These are phyloP conservation scores for Penicillium riverlandense DNA, from an alignment of 495 filamentous ascomycete species.

Conservation along the genomic window DNA sequence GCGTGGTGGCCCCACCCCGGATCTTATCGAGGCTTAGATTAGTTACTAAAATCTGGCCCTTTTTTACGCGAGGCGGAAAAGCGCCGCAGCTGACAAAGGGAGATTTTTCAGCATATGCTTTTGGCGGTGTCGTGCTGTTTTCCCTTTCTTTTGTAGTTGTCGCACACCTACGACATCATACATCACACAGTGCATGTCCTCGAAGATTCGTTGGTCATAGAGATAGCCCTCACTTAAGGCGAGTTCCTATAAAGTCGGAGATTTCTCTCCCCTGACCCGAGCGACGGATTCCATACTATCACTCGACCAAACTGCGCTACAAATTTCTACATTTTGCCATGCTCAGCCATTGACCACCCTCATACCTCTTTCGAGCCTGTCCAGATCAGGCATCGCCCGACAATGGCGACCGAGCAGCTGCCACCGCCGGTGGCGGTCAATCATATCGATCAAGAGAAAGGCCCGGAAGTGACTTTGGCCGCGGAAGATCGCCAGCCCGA, in stretches of 20 bases:
- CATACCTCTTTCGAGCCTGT: not conserved
- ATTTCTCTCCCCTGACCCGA: no score
- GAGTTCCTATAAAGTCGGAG: no score
- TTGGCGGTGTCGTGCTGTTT: no score
- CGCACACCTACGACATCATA: not conserved
- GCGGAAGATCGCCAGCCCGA: slow-evolving; percentile 1
- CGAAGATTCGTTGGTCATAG: not conserved
- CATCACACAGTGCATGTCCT: not conserved
- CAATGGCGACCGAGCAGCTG: not conserved
- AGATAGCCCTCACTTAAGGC: no score
- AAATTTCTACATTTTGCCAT: not conserved
- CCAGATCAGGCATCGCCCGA: not conserved
- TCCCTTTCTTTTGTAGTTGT: no score
- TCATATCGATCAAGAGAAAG: slow-evolving; percentile 10
- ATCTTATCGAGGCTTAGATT: no score
- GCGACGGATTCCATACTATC: not conserved
- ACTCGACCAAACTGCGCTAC: not conserved
- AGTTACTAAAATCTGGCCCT: no score
- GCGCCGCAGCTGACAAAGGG: slow-evolving; percentile 4
- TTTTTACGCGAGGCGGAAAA: not conserved
- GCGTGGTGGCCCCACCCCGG: no score
- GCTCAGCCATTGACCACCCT: not conserved
- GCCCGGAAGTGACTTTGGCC: slow-evolving; percentile 1
- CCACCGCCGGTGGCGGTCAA: not conserved
- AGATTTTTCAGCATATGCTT: slow-evolving; percentile 2